Conservation (phyloP, 192 early-diverging fungal genomes). For the Coemansia sp. region DNA sequence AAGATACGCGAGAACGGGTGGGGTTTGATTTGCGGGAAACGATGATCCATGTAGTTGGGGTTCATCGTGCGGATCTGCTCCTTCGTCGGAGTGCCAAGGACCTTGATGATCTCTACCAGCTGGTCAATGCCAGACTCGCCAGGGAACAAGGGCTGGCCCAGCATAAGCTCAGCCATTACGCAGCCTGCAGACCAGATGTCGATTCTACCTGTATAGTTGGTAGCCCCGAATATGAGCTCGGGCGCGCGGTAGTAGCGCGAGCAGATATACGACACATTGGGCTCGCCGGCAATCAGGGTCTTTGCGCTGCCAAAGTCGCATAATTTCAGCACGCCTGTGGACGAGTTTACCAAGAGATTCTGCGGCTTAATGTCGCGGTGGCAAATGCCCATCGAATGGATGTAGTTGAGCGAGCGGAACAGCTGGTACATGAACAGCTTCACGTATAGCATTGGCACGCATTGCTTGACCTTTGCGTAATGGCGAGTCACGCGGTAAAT, state of each 20-base stretch:
- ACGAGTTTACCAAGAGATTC: conserved; percentile 91
- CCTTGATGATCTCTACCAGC: conserved; percentile 99
- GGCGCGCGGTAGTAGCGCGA: conserved; percentile 97
- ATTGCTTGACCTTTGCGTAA: conserved; percentile 88
- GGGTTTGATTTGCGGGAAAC: conserved; percentile 97
- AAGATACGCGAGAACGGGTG: conserved; percentile 89
- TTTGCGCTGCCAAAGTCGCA: conserved; percentile 99
- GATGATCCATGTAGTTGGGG: conserved; percentile 97
- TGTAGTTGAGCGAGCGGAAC: conserved; percentile 95
- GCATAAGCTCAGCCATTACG: conserved; percentile 95
- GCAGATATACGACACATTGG: conserved; percentile 98
- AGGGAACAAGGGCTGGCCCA: conserved; percentile 91
- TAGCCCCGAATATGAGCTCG: conserved; percentile 95
- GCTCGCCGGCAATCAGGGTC: conserved; percentile 90
- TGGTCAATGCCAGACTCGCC: conserved; percentile 98
- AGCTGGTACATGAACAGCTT: conserved; percentile 99
- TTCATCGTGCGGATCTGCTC: conserved; percentile 99
- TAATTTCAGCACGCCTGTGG: conserved; percentile 89
- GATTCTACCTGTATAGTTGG: conserved; percentile 85
- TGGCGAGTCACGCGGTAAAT: conserved; percentile 92
- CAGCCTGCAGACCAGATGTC: conserved; percentile 97
- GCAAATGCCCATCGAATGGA: conserved; percentile 96
- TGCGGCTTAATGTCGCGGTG: conserved; percentile 99
- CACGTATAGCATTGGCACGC: conserved; percentile 91
- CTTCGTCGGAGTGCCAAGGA: conserved; percentile 91